phyloP scores from a whole-genome alignment of 2,329 filamentous ascomycete genomes.

The Fusarium compactum region DNA sequence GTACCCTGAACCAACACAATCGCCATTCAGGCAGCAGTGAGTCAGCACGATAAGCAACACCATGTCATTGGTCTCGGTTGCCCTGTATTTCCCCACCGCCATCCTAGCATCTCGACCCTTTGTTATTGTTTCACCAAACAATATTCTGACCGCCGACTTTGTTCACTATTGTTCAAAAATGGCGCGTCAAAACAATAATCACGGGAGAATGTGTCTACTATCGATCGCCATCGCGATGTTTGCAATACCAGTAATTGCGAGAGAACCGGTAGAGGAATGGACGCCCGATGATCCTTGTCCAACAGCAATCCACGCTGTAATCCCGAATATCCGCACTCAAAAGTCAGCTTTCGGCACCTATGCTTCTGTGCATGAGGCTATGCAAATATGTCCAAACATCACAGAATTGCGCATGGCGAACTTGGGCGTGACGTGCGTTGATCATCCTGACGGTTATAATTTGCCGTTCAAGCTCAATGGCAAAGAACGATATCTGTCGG shows the following conservation, averaged over 20 bases:
- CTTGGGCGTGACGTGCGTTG: background rate
- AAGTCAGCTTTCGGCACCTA: background rate
- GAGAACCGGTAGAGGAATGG: background rate
- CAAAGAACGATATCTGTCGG: conserved; percentile 19
- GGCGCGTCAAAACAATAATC: background rate
- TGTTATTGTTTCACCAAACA: background rate
- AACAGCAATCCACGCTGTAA: background rate
- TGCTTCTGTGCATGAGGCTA: conserved; percentile 1
- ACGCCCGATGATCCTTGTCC: background rate
- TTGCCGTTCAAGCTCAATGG: conserved; percentile 21
- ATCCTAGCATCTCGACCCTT: background rate
- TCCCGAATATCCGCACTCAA: background rate
- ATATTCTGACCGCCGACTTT: background rate
- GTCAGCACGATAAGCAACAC: background rate
- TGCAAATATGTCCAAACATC: conserved; percentile 15
- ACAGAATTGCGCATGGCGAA: background rate
- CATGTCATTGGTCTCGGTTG: conserved; percentile 1
- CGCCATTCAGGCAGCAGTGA: background rate
- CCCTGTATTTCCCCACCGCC: background rate
- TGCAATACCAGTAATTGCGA: background rate
- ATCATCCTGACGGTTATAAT: background rate
- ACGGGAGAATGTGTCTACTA: accelerated
- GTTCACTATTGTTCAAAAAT: background rate
- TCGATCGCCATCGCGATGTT: accelerated
- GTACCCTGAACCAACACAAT: background rate